Conservation (phyloP, 148 eudicot species). For the Beta vulgaris region DNA sequence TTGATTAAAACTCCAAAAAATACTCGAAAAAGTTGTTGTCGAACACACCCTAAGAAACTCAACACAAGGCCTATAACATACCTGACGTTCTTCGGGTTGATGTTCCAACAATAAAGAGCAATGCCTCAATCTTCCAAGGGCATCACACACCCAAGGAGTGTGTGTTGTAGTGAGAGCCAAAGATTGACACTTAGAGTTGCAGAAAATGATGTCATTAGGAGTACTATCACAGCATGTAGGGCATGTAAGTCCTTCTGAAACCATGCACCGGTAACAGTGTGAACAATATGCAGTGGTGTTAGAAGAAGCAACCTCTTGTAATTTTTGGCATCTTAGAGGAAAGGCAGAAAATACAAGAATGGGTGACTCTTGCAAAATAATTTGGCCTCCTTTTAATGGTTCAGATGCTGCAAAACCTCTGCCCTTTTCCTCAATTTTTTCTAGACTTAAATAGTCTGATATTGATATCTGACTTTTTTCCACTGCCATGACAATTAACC, state of each 20-base stretch:
- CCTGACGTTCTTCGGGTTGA: slow-evolving; percentile 33
- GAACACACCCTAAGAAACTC: no score
- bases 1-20: no score
- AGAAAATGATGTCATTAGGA: slow-evolving; percentile 40
- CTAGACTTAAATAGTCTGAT: slow-evolving; percentile 28
- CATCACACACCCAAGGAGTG: slow-evolving; percentile 65
- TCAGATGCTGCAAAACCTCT: slow-evolving; percentile 52
- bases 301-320: slow-evolving; percentile 3
- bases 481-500: slow-evolving; percentile 13
- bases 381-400: slow-evolving; percentile 62
- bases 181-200: slow-evolving; percentile 50
- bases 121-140: slow-evolving; percentile 37
- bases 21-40: no score
- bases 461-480: slow-evolving; percentile 7
- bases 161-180: slow-evolving; percentile 47
- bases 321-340: slow-evolving; percentile 26
- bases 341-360: slow-evolving; percentile 57
- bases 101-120: slow-evolving; percentile 27
- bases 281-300: slow-evolving; percentile 43
- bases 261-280: slow-evolving; percentile 51
- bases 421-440: slow-evolving; percentile 60
- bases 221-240: slow-evolving; percentile 49
- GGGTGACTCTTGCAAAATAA: slow-evolving; percentile 68
- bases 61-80: no score
- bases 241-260: slow-evolving; percentile 34